Conservation (phyloP, 2,329 filamentous ascomycete species). For the Aphanocladium album region DNA sequence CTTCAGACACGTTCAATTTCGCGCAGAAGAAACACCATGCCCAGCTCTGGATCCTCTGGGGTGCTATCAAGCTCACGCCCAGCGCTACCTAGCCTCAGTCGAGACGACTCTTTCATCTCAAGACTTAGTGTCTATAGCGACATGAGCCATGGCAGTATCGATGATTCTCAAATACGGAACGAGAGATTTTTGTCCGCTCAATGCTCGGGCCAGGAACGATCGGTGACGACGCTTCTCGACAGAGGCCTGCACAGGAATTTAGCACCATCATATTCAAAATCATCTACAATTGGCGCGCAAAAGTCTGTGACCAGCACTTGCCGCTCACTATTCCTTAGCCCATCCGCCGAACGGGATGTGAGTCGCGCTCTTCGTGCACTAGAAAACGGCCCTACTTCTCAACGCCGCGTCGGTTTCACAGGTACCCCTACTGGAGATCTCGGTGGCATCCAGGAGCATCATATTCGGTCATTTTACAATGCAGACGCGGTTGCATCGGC, state of each 20-base stretch:
- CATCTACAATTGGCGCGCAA: conserved; percentile 23
- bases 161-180: not conserved
- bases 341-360: conserved; percentile 35
- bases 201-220: not conserved
- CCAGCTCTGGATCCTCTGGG: not conserved
- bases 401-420: conserved; percentile 6
- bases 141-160: conserved; percentile 1
- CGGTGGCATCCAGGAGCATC: not conserved
- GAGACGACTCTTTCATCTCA: conserved; percentile 22
- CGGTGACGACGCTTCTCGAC: not conserved
- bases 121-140: conserved; percentile 26
- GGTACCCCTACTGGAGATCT: not conserved
- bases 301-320: conserved; percentile 2
- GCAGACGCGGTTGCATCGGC: conserved; percentile 31
- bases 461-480: conserved; percentile 30
- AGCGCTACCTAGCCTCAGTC: not conserved
- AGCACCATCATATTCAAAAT: conserved; percentile 17
- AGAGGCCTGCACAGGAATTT: not conserved
- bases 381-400: conserved; percentile 20
- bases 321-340: conserved; percentile 8
- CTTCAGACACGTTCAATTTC: not conserved
- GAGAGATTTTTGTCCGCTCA: not conserved
- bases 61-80: not conserved
- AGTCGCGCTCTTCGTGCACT: conserved; percentile 34
- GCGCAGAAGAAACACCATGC: conserved; percentile 9